Base-by-base conservation (phyloP, 2,329 filamentous ascomycete species). In the Lizonia empirigonia region DNA sequence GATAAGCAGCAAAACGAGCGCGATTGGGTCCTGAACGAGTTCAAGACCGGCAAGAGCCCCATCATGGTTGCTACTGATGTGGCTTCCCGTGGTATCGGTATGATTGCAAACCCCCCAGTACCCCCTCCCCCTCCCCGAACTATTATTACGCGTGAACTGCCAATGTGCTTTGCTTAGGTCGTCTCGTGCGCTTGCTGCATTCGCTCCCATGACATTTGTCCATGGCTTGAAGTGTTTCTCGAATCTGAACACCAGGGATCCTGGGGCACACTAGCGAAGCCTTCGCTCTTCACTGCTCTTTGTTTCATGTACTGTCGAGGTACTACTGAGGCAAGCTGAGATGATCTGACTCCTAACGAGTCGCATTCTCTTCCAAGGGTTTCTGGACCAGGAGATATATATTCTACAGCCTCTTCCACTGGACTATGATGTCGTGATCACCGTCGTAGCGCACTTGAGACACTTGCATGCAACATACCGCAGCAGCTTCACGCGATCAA, bases 31-130 rank as follows among this genome's bases (percentile, higher is more conserved):
- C 83, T 99, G 74, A 95, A 97, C 77, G 93, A 97, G 78, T 99
- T 99, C 86, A 99, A 97, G 87, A 90, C 90, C 62, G 92, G 91
- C 80, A 97, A 97, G 84, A 96, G 91, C 81, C 94, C 94, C 74
- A 96, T 99, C 86, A 96, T 99, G 92, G 94, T 99, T 81, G 94
- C 94, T 80, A 99, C 94, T 64, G 94, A 97, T 74, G 94, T 99
- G 80, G 94, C 94, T 80, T 97, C 94, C 74, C 94, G 94, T 92
- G 94, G 94, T 91, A 97, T 99, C 80, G 94, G 94, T 97, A 95
- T 96, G 91, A 93, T 89, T 85, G 80, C 82, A 79, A 79, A 78
- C 76, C 77, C 79, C 76, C 77, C 71, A 67, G 70, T 69, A 70
- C 70, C 70, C 68, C 59, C 66, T 68, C 64, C 61, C 58, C 63